These are phyloP conservation scores for Yamadazyma sp. DNA, from an alignment of 805 yeast species.

Conservation along the genomic window DNA sequence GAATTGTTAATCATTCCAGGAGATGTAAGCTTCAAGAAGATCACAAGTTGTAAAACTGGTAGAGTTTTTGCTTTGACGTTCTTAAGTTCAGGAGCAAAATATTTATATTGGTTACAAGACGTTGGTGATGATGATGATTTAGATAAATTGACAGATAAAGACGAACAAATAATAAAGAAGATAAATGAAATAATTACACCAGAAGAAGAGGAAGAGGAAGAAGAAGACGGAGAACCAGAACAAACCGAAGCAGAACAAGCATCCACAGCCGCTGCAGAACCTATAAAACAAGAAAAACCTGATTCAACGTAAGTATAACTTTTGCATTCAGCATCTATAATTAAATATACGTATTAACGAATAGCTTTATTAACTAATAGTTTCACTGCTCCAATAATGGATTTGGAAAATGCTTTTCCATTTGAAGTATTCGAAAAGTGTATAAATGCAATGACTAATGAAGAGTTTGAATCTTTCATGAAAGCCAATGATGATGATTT, in stretches of 20 bases:
- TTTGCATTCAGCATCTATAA: constrained; percentile 2
- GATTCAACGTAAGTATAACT: background rate
- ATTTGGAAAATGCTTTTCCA: constrained; percentile 34
- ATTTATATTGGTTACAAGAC: constrained; percentile 75
- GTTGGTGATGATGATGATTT: constrained; percentile 61
- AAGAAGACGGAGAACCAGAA: constrained; percentile 6
- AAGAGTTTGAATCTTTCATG: constrained; percentile 27
- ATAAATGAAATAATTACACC: constrained; percentile 47
- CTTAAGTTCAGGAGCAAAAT: constrained; percentile 57
- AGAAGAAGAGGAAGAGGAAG: constrained; percentile 23
- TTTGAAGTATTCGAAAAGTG: constrained; percentile 28
- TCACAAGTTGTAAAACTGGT: constrained; percentile 69
- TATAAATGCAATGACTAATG: constrained; percentile 28
- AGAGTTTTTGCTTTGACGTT: constrained; percentile 70
- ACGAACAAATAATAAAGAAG: constrained; percentile 45
- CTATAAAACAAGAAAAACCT: background rate
- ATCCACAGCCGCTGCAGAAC: no score
- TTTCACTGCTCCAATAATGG: constrained; percentile 22
- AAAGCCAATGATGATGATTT: constrained; percentile 26
- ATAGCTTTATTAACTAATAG: constrained; percentile 2
- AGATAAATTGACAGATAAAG: constrained; percentile 56
- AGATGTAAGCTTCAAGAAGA: constrained; percentile 75
- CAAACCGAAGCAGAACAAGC: constrained; percentile 1
- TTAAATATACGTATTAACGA: constrained; percentile 7
- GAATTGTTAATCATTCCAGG: constrained; percentile 79